These are phyloP conservation scores for Paralagenidium karlingii DNA, from an alignment of 352 stramenopile genomes.

Conservation along the genomic window DNA sequence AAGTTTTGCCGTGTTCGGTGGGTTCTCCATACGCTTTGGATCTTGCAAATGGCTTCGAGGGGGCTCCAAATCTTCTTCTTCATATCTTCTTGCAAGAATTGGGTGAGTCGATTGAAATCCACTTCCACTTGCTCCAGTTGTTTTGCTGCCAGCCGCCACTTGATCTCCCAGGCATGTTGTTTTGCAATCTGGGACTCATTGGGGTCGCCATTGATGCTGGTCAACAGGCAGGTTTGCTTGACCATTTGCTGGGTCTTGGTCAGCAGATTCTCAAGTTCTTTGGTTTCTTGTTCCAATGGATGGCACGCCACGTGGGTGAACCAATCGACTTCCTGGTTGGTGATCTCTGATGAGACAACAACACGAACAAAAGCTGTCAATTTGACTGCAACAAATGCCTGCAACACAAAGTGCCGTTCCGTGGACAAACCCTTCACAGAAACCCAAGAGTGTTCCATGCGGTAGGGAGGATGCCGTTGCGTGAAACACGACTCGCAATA, in stretches of 20 bases:
- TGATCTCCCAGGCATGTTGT: no score
- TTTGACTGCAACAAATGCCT: neutral
- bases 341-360: slow-evolving; percentile 13
- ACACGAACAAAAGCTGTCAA: neutral
- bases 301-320: slow-evolving; percentile 36
- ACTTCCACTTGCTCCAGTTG: no score
- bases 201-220: no score
- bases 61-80: no score
- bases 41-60: slow-evolving; percentile 47
- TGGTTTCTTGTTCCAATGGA: slow-evolving; percentile 49
- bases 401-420: neutral
- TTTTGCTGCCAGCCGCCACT: no score
- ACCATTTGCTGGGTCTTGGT: slow-evolving; percentile 29
- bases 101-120: no score
- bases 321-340: slow-evolving; percentile 53
- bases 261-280: slow-evolving; percentile 42
- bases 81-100: no score
- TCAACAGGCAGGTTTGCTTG: no score
- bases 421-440: slow-evolving; percentile 25
- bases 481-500: slow-evolving; percentile 65
- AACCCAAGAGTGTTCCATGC: slow-evolving; percentile 37
- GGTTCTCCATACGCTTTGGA: slow-evolving; percentile 67
- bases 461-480: slow-evolving; percentile 33
- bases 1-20: slow-evolving; percentile 57
- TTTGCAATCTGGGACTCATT: no score